A percentile compares a stretch with the other conserved stretches of the same genome.
These are phyloP conservation scores for Fibroporia radiculosa DNA, from an alignment of 768 basidiomycete species.

Conservation along the genomic window DNA sequence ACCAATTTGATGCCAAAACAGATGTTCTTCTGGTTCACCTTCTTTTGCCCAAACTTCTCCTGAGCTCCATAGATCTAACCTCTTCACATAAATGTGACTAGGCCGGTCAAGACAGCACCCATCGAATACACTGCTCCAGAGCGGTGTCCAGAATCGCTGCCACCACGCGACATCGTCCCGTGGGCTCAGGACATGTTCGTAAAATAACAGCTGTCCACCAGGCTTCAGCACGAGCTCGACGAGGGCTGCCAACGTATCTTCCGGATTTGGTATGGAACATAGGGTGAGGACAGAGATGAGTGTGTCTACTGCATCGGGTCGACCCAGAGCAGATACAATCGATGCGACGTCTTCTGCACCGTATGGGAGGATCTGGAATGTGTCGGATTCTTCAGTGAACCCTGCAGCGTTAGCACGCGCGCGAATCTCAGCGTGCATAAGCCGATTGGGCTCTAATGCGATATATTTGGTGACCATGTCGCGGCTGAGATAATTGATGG, in stretches of 20 bases:
- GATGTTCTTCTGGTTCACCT: constrained; percentile 44
- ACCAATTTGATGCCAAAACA: constrained; percentile 58
- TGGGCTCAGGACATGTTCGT: constrained; percentile 62
- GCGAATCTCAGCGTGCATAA: constrained; percentile 55
- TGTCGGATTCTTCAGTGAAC: constrained; percentile 43
- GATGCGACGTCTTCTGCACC: constrained; percentile 51
- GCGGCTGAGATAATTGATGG: constrained; percentile 50
- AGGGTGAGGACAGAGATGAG: constrained; percentile 59
- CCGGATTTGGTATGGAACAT: constrained; percentile 55
- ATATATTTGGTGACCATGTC: constrained; percentile 52
- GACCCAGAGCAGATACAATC: constrained; percentile 38
- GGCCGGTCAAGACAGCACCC: constrained; percentile 61
- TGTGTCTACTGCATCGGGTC: constrained; percentile 42
- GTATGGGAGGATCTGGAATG: constrained; percentile 50
- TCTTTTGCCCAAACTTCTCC: constrained; percentile 39
- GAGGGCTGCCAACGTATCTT: constrained; percentile 38
- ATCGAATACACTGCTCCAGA: constrained; percentile 54
- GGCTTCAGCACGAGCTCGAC: constrained; percentile 48
- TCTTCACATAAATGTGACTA: constrained; percentile 38
- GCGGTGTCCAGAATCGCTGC: constrained; percentile 67
- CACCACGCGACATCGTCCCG: constrained; percentile 53
- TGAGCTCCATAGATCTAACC: constrained; percentile 41
- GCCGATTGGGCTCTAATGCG: constrained; percentile 62
- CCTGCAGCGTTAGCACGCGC: constrained; percentile 40
- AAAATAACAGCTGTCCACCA: constrained; percentile 57